Base-by-base conservation (phyloP, 352 stramenopile genomes). In the Globisporangium echinulatum region DNA sequence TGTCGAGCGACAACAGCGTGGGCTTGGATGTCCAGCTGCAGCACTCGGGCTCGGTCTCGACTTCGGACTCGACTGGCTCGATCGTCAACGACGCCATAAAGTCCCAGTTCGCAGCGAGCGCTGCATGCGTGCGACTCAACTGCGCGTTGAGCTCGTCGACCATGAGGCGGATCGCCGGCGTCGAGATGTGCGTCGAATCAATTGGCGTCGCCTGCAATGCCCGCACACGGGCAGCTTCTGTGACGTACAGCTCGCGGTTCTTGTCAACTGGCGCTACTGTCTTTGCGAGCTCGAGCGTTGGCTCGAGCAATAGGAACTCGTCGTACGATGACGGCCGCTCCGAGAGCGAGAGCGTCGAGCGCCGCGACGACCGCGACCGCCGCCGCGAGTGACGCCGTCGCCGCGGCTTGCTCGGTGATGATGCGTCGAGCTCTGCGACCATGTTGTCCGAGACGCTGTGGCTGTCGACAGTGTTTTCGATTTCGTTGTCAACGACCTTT, bases 111-210 rank as follows among this genome's bases (percentile, higher is more conserved):
- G 47, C 49, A 47, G 38, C 52, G 37, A 64, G 44, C 52, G 48
- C 13, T 10, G 19, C 44, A 38, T 64, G 52, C 59, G 58, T 59
- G 36, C 52, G 40, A 17, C 44, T 43, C 10, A 64, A 52, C 43
- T 54, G 57, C 44, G 50, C 48, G 38, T 64, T 64, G 52, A 64
- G 17, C n/a, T 64, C 59, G 52, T 64, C 59, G 17, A 64, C 59
- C 59, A 64, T 64, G 17, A 64, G 39, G 8, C 59, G 59, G 52
- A 64, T 54, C 51, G 58, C 59, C 15, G 59, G 59, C 7, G 47
- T 64, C 52, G 59, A 25, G 5, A 64, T 56, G 11, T 37, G 13
- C 59, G 54, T 49, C 6, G 44, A 59, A 37, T 52, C 52, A 33
- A 59, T 44, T 4, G 59, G 52, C 15, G 52, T 49, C 39, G 58